Percentiles rank a stretch among this genome's conserved stretches.
Conservation (phyloP, 768 basidiomycete species). For the Tremella fuciformis region DNA sequence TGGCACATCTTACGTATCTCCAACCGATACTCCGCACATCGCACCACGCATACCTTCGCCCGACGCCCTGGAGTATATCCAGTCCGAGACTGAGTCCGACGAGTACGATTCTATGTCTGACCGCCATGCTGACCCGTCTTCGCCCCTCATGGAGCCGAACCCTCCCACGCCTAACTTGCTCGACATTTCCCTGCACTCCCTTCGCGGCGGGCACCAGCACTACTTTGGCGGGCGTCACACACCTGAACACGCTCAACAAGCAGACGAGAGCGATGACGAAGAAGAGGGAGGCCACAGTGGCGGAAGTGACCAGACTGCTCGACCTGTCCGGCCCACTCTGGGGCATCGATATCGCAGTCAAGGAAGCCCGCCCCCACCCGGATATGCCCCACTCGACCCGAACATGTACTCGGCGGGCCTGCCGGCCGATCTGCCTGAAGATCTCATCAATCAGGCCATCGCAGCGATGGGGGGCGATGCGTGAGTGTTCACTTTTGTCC, state of each 20-base stretch:
- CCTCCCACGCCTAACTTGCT: conserved; percentile 55
- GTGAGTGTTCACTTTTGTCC: neutral
- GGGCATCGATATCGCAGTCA: conserved; percentile 8
- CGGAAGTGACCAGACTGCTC: conserved; percentile 43
- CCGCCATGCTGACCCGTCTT: conserved; percentile 8
- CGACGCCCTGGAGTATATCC: conserved; percentile 23
- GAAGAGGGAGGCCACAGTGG: conserved; percentile 27
- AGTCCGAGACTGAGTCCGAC: conserved; percentile 22
- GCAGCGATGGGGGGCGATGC: conserved; percentile 56
- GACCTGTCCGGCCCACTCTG: conserved; percentile 13
- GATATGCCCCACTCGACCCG: conserved; percentile 49
- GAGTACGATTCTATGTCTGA: conserved; percentile 17
- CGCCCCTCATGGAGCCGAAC: conserved; percentile 50
- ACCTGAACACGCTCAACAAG: conserved; percentile 14
- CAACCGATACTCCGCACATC: conserved; percentile 32
- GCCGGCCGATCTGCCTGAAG: conserved; percentile 88
- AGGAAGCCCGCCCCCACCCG: conserved; percentile 47
- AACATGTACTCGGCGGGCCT: conserved; percentile 64
- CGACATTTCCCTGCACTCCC: conserved; percentile 54
- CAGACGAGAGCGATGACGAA: conserved; percentile 11
- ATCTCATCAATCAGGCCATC: conserved; percentile 82
- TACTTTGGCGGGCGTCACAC: conserved; percentile 42
- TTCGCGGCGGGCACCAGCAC: conserved; percentile 37
- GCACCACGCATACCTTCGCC: conserved; percentile 23
- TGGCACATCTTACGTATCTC: conserved; percentile 24